These are phyloP conservation scores for Termitomyces titanicus DNA, from an alignment of 768 basidiomycete genomes.

Conservation along the genomic window DNA sequence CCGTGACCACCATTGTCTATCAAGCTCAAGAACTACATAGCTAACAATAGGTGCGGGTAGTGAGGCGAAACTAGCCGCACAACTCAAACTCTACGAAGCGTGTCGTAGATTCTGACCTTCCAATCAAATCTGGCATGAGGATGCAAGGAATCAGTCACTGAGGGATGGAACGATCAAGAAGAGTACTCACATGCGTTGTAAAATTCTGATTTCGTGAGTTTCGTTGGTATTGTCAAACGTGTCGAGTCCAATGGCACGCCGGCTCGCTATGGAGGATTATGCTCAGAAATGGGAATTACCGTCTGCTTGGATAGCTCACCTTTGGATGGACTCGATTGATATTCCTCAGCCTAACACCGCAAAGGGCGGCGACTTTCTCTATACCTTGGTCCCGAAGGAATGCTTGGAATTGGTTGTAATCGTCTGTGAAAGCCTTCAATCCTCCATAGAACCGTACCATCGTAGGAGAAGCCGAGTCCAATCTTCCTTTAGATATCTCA, in stretches of 20 bases:
- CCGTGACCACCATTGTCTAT: not conserved
- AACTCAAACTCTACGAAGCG: conserved; percentile 24
- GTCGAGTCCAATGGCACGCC: conserved; percentile 23
- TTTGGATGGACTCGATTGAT: conserved; percentile 24
- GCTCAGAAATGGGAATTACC: not conserved
- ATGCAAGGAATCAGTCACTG: not conserved
- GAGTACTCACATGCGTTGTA: conserved; percentile 25
- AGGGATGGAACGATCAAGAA: not conserved
- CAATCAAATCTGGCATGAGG: conserved; percentile 16
- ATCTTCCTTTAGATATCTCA: not conserved
- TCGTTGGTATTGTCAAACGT: conserved; percentile 17
- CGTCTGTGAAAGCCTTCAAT: conserved; percentile 21
- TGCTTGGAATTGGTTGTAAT: conserved; percentile 21
- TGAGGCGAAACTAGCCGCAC: not conserved
- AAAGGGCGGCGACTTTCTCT: conserved; percentile 12
- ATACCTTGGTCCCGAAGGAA: conserved; percentile 20
- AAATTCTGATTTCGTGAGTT: conserved; percentile 25
- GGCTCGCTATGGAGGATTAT: conserved; percentile 17
- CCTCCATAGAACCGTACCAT: not conserved
- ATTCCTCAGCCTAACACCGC: conserved; percentile 19
- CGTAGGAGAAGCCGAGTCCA: not conserved
- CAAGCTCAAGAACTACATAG: not conserved
- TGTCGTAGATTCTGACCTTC: conserved; percentile 18
- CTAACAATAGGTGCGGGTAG: no score
- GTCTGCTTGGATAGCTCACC: conserved; percentile 9